Conservation (phyloP, 306 rosid genomes). For the Acacia acuminata region DNA sequence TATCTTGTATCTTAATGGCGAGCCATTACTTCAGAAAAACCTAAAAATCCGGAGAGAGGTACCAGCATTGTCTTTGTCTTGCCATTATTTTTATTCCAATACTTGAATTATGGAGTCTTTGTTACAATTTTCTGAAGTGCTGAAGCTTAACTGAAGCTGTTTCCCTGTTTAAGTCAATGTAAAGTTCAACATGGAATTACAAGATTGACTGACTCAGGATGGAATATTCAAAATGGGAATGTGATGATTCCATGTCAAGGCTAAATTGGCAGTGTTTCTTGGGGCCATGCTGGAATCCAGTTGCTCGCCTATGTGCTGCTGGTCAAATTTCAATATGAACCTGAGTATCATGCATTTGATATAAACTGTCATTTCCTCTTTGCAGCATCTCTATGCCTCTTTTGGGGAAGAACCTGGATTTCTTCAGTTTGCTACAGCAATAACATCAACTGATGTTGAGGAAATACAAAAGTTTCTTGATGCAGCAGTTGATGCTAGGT, state of each 20-base stretch:
- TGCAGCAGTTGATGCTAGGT: slow-evolving; percentile 74
- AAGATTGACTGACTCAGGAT: neutral
- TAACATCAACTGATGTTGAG: slow-evolving; percentile 85
- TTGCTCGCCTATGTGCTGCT: neutral
- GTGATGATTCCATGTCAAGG: neutral
- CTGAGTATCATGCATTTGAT: slow-evolving; percentile 12
- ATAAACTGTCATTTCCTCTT: slow-evolving; percentile 27
- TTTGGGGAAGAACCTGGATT: slow-evolving; percentile 72
- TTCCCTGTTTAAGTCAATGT: neutral
- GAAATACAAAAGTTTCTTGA: slow-evolving; percentile 91
- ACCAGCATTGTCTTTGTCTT: slow-evolving; percentile 23
- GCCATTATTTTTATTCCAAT: slow-evolving; percentile 19
- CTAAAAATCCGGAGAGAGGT: slow-evolving; percentile 90
- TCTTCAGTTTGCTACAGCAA: slow-evolving; percentile 86
- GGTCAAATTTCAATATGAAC: slow-evolving; percentile 8
- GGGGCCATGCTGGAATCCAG: slow-evolving; percentile 13
- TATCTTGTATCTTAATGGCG: slow-evolving; percentile 78
- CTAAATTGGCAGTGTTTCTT: slow-evolving; percentile 9
- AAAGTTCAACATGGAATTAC: neutral
- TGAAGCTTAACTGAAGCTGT: slow-evolving; percentile 20
- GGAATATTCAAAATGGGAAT: slow-evolving; percentile 11
- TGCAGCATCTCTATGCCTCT: slow-evolving; percentile 82
- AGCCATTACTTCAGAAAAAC: slow-evolving; percentile 72
- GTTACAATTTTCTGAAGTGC: slow-evolving; percentile 1
- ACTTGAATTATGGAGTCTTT: neutral